Evolutionary conservation across 371 early-diverging fungal species (phyloP), one percentile per base, ranked within the genome.

Genomic region (Rhizomucor miehei): DNA sequence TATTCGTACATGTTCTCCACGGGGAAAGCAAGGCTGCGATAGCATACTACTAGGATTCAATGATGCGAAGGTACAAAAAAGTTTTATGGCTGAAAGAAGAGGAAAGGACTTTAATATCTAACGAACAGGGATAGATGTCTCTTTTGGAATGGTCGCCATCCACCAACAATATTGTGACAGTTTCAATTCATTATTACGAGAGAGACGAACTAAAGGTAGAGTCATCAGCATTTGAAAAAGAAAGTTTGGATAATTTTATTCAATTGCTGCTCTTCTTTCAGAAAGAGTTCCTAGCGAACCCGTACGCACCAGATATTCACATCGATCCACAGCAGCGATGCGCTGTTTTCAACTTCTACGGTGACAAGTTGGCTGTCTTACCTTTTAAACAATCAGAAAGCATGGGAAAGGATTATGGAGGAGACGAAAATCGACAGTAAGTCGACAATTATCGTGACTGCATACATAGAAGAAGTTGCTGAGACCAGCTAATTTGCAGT

Each of bases 151-250:
- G 84, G 79, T 87, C 89, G 29, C 80, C 80, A 1, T 69, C 86
- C 21, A 84, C 84, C 3, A 88, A 94, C 50, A 73, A 78, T 14
- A 77, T 95, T 57, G 84, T 88, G 9, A 97, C 98, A 1, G 92
- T 95, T 23, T 96, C 97, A 3, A 88, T 98, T 36, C 98, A 98
- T 66, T 94, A 89, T 66, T 98, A 94, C 63, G 98, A 98, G 69
- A 80, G 93, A 25, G 98, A 96, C 45, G 90, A 90, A 56, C 88
- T 89, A 56, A 89, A 89, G 85, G 90, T 82, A 81, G 45, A 41
- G 6, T 16, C 4, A 14, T 8, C 29, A 29, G 29, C 5, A 29
- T 3, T 29, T 29, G 6, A 20, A 4, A 17, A 40, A 12, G 19
- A 46, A 37, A 47, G 48, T 13, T 40, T 0, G 6, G 11, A 35